Evolutionary conservation across 192 early-diverging fungal genomes (phyloP).

Genomic region (Backusella macrospora): DNA sequence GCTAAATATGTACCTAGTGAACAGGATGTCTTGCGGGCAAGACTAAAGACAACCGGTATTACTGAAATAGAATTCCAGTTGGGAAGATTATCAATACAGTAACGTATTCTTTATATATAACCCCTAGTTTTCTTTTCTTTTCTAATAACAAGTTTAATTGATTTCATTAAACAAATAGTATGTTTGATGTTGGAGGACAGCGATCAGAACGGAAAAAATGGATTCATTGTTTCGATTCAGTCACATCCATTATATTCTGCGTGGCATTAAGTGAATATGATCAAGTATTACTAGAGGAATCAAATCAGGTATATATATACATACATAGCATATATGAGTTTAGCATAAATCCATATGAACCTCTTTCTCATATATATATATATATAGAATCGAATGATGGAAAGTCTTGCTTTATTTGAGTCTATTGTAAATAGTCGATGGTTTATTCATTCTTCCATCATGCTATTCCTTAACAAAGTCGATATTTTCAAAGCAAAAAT

Average conservation of each 20-base stretch:
- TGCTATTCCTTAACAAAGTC: slow-evolving; percentile 86
- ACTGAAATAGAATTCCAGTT: slow-evolving; percentile 94
- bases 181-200: slow-evolving; percentile 80
- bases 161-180: slow-evolving; percentile 35
- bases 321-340: too few species aligned
- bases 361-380: slow-evolving; percentile 10
- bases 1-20: slow-evolving; percentile 90
- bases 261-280: slow-evolving; percentile 86
- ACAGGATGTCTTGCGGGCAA: slow-evolving; percentile 92
- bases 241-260: slow-evolving; percentile 84
- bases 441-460: slow-evolving; percentile 82
- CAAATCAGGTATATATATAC: slow-evolving; percentile 38
- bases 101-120: slow-evolving; percentile 14
- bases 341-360: background rate
- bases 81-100: slow-evolving; percentile 86
- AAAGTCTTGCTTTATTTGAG: slow-evolving; percentile 79
- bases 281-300: slow-evolving; percentile 80
- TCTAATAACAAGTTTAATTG: background rate
- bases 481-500: slow-evolving; percentile 81
- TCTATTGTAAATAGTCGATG: slow-evolving; percentile 85
- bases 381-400: slow-evolving; percentile 77
- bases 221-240: slow-evolving; percentile 78
- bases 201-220: slow-evolving; percentile 73
- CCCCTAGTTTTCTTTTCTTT: background rate
- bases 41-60: slow-evolving; percentile 97